These are phyloP conservation scores for Knoxdaviesia proteae DNA, from an alignment of 2,329 filamentous ascomycete species.

Conservation along the genomic window DNA sequence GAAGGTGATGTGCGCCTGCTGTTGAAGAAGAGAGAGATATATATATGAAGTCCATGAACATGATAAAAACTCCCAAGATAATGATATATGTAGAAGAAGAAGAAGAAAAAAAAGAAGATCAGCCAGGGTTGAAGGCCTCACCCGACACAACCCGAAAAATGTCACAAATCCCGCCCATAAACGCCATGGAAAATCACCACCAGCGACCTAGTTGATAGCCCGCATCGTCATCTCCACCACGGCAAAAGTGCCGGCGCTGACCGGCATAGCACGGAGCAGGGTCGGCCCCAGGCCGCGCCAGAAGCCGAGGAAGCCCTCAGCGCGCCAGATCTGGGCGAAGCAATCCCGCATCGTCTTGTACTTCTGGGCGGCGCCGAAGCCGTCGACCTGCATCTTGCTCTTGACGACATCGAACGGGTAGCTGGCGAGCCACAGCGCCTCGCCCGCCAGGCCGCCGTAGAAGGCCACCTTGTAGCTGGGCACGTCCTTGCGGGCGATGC, in stretches of 20 bases:
- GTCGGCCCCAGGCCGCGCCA: constrained; percentile 91
- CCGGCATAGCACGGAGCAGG: constrained; percentile 83
- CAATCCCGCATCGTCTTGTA: constrained; percentile 76
- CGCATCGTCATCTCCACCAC: constrained; percentile 51
- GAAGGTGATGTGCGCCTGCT: too few species aligned
- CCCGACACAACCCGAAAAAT: too few species aligned
- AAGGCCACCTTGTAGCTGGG: constrained; percentile 69
- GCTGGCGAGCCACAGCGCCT: constrained; percentile 78
- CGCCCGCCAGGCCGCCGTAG: constrained; percentile 84
- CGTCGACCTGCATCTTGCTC: constrained; percentile 99
- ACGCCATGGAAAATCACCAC: background rate
- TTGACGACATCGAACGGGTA: constrained; percentile 97
- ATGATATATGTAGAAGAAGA: too few species aligned
- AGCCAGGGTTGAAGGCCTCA: too few species aligned
- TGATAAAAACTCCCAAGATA: too few species aligned
- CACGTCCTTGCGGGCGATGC: constrained; percentile 54
- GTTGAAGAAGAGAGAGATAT: too few species aligned
- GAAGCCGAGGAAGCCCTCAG: constrained; percentile 65
- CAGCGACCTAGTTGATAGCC: constrained; percentile 23
- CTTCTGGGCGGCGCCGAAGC: constrained; percentile 49
- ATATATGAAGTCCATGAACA: too few species aligned
- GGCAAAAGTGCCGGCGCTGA: constrained; percentile 92
- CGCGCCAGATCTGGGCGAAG: constrained; percentile 61
- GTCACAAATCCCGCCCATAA: too few species aligned
- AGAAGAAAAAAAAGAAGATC: too few species aligned